Base-by-base conservation (phyloP, 176 grass and related monocot species). In the Aegilops speltoides region DNA sequence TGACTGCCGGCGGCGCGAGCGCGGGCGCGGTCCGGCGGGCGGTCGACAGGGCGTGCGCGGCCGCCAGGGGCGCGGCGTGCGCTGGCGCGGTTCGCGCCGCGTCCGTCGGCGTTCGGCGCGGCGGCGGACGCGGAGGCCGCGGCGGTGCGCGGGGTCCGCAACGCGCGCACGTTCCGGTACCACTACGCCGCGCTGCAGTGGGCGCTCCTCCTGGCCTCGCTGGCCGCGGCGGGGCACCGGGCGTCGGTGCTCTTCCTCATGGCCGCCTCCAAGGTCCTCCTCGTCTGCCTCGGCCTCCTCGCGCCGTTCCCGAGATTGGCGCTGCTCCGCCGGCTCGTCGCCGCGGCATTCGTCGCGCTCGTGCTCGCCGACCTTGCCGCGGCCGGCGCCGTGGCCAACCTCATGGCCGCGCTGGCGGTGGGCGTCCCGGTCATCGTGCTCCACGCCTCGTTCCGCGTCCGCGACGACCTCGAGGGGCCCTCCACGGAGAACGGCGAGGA, bases 221-320 rank as follows among this genome's bases (percentile, higher is more conserved):
- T 98, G 20, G 90, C 87, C 24, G 87, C 81, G 19, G 87, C 93
- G 41, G 87, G 79, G 41, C 95, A 91, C 72, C 62, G 93, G 11
- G 83, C 86, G 1, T 93, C 95, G 32, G 86, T 95, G 81, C 73
- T 98, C 52, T 95, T 98, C 79, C 93, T 98, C 85, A 95, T 95
- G 95, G 93, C 93, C 32, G 86, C 89, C 3, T 89, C 93, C 25
- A 98, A 98, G 89, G 89, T 79, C 32, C 90, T 95, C 62, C 87
- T 98, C 82, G 79, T 88, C 87, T 98, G 89, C 87, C 88, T 86
- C 6, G 93, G 86, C 3, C 85, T 98, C 68, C 91, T 95, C 82
- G 77, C 41, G 79, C 81, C 61, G 28, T 95, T 98, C 90, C 93
- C 91, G 70, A 66, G 80, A 65, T 86, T 89, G 32, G 54, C 89